A percentile compares a stretch with the other conserved stretches of the same genome.
Conservation (phyloP, 2,329 filamentous ascomycete species). For the Lasiodiplodia citricola region DNA sequence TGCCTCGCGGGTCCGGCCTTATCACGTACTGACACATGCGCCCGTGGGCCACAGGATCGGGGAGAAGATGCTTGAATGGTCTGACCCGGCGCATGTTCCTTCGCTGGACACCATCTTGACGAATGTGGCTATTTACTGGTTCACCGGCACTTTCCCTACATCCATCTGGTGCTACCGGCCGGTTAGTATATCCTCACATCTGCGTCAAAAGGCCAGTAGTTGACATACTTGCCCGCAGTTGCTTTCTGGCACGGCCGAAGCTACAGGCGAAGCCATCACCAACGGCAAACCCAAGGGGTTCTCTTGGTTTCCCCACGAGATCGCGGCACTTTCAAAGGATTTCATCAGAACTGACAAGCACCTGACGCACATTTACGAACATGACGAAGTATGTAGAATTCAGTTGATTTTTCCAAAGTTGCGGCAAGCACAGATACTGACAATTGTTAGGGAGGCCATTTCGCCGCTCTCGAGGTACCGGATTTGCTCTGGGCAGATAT, state of each 20-base stretch:
- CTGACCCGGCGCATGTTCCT: constrained; percentile 47
- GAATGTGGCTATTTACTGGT: constrained; percentile 61
- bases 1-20: neutral
- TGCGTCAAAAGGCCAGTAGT: neutral
- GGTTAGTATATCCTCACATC: neutral
- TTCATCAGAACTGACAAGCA: constrained; percentile 14
- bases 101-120: constrained; percentile 53
- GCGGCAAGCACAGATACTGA: neutral
- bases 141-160: constrained; percentile 56
- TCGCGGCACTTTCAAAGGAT: constrained; percentile 45
- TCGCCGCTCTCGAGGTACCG: constrained; percentile 5
- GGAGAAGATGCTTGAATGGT: constrained; percentile 55
- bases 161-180: constrained; percentile 58
- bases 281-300: constrained; percentile 50
- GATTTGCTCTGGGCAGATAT: neutral
- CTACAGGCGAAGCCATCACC: constrained; percentile 26
- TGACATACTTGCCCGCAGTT: neutral
- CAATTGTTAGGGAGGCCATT: neutral
- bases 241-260: neutral
- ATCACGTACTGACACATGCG: too few species aligned
- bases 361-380: constrained; percentile 3
- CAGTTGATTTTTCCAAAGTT: constrained; percentile 1
- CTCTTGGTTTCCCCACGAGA: constrained; percentile 51
- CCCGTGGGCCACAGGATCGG: constrained; percentile 57
- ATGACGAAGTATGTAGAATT: constrained; percentile 26